Percentiles rank a stretch among this genome's conserved stretches.
phyloP scores from a whole-genome alignment of 176 grass and related monocot genomes.

The Bromus sterilis region DNA sequence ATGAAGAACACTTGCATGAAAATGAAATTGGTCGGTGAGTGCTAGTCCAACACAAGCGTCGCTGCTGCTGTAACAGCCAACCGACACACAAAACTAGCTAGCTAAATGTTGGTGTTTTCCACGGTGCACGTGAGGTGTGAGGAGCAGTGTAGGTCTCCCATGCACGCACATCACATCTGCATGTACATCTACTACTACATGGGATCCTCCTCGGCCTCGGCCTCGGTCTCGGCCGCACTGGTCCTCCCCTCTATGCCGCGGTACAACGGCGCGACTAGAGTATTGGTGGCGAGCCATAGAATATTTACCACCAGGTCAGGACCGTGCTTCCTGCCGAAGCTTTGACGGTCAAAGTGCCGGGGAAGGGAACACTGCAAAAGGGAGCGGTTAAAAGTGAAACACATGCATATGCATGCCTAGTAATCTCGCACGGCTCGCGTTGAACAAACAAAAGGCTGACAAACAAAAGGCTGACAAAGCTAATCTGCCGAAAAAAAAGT shows the following conservation, averaged over 20 bases:
- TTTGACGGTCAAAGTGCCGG: conserved; percentile 43
- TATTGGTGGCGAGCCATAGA: conserved; percentile 28
- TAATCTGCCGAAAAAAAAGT: too few relatives aligned
- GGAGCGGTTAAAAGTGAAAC: conserved; percentile 29
- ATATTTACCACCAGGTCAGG: conserved; percentile 34
- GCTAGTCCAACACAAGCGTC: background rate
- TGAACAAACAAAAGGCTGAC: background rate
- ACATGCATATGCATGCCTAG: background rate
- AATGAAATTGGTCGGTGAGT: background rate
- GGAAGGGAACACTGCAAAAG: background rate
- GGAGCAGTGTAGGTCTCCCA: conserved; percentile 22
- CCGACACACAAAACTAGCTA: background rate
- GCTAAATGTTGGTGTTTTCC: conserved; percentile 38
- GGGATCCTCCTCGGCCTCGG: conserved; percentile 37
- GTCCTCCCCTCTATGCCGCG: background rate
- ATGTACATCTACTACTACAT: background rate
- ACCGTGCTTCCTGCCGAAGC: conserved; percentile 36
- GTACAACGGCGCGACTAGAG: conserved; percentile 28
- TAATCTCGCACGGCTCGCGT: background rate
- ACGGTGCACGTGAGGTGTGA: conserved; percentile 45
- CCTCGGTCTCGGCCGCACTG: too few relatives aligned
- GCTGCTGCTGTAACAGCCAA: background rate
- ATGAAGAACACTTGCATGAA: background rate
- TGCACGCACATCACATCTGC: conserved; percentile 1
- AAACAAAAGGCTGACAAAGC: too few relatives aligned